Evolutionary conservation across 768 basidiomycete genomes (phyloP).

Genomic region (Lactifluus subvellereus): DNA sequence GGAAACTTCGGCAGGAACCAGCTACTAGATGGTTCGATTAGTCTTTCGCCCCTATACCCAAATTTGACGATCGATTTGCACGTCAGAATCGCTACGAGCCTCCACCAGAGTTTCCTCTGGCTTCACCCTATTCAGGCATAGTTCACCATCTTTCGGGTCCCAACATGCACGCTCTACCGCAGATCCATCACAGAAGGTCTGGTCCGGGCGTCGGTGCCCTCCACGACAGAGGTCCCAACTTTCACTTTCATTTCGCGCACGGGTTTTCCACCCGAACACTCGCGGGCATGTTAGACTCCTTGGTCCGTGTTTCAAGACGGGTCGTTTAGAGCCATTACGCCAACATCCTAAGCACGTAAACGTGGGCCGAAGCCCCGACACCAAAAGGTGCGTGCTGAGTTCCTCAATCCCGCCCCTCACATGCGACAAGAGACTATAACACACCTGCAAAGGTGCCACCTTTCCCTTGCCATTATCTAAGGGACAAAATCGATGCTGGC

Average conservation of each 20-base stretch:
- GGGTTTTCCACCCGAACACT: conserved; percentile 55
- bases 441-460: conserved; percentile 57
- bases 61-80: conserved; percentile 95
- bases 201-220: conserved; percentile 71
- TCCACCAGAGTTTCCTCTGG: conserved; percentile 96
- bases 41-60: conserved; percentile 95
- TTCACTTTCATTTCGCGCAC: conserved; percentile 27
- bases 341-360: too few relatives aligned
- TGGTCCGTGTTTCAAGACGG: conserved; percentile 84
- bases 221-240: conserved; percentile 57
- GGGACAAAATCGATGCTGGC: conserved; percentile 64
- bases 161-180: conserved; percentile 62
- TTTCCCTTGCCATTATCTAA: conserved; percentile 54
- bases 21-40: conserved; percentile 93
- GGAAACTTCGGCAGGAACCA: conserved; percentile 90
- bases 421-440: conserved; percentile 58
- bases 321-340: too few relatives aligned
- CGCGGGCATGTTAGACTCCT: conserved; percentile 81
- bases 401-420: conserved; percentile 54
- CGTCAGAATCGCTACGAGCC: conserved; percentile 94
- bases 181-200: conserved; percentile 66
- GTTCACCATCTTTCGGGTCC: conserved; percentile 90
- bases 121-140: conserved; percentile 88
- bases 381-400: too few relatives aligned
- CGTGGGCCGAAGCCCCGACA: too few relatives aligned